Evolutionary conservation across 495 filamentous ascomycete species (phyloP).

Genomic region (Aspergillus sparsus): DNA sequence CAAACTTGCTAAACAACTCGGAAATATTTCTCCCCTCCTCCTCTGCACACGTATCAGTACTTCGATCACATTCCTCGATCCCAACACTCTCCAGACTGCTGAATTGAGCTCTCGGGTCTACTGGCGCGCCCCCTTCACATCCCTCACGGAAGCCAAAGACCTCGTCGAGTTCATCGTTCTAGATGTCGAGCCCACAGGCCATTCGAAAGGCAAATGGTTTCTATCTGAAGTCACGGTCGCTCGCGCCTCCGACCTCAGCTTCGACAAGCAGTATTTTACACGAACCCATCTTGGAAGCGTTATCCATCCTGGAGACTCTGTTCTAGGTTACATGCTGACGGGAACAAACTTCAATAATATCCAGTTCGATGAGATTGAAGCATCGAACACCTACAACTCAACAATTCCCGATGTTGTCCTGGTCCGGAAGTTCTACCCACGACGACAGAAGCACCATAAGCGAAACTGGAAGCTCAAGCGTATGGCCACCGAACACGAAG

Average conservation of each 20-base stretch:
- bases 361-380: slow-evolving; percentile 76
- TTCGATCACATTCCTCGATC: slow-evolving; percentile 84
- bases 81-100: slow-evolving; percentile 83
- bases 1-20: slow-evolving; percentile 78
- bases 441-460: slow-evolving; percentile 81
- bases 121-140: slow-evolving; percentile 83
- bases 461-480: slow-evolving; percentile 93
- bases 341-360: slow-evolving; percentile 91
- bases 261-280: slow-evolving; percentile 81
- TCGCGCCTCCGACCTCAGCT: slow-evolving; percentile 82
- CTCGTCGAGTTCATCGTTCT: slow-evolving; percentile 91
- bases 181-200: slow-evolving; percentile 83
- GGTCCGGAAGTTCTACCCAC: slow-evolving; percentile 93
- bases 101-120: slow-evolving; percentile 79
- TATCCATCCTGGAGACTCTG: slow-evolving; percentile 86
- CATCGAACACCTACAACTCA: slow-evolving; percentile 64
- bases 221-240: slow-evolving; percentile 87
- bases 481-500: slow-evolving; percentile 83
- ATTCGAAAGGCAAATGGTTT: slow-evolving; percentile 74
- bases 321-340: slow-evolving; percentile 84
- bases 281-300: slow-evolving; percentile 88
- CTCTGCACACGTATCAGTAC: slow-evolving; percentile 91
- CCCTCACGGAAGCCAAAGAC: slow-evolving; percentile 80
- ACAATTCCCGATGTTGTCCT: slow-evolving; percentile 89
- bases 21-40: slow-evolving; percentile 80